These are phyloP conservation scores for Monilinia fructigena DNA, from an alignment of 2,329 filamentous ascomycete species.

Conservation along the genomic window DNA sequence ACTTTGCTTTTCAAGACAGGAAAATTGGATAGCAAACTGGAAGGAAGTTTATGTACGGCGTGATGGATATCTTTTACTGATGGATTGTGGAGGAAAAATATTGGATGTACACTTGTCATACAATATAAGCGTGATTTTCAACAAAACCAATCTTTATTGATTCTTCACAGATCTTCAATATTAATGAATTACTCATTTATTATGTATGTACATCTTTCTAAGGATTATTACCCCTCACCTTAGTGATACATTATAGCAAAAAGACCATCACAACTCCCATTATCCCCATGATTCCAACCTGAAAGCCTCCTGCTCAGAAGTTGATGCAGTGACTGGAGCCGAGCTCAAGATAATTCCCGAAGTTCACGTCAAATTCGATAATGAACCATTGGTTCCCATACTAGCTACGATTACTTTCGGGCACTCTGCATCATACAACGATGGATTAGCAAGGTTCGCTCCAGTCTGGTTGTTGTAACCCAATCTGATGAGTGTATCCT, in stretches of 20 bases:
- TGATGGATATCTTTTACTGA: not conserved
- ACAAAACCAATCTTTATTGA: not conserved
- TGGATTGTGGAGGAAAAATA: not conserved
- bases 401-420: not conserved
- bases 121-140: not conserved
- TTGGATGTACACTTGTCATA: not conserved
- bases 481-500: constrained; percentile 24
- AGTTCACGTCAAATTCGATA: not conserved
- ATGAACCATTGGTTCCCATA: not conserved
- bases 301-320: not conserved
- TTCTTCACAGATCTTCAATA: too few relatives aligned
- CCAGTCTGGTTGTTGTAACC: constrained; percentile 25
- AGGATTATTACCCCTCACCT: not conserved
- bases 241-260: not conserved
- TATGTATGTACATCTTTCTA: too few relatives aligned
- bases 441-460: constrained; percentile 16
- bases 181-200: too few relatives aligned
- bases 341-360: not conserved
- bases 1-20: not conserved
- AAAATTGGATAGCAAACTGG: not conserved
- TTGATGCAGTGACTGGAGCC: not conserved
- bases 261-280: not conserved
- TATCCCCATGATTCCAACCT: not conserved
- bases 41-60: not conserved
- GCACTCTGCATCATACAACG: constrained; percentile 20